Base-by-base conservation (phyloP, 164 flowering plant species). In the Piper betle region DNA sequence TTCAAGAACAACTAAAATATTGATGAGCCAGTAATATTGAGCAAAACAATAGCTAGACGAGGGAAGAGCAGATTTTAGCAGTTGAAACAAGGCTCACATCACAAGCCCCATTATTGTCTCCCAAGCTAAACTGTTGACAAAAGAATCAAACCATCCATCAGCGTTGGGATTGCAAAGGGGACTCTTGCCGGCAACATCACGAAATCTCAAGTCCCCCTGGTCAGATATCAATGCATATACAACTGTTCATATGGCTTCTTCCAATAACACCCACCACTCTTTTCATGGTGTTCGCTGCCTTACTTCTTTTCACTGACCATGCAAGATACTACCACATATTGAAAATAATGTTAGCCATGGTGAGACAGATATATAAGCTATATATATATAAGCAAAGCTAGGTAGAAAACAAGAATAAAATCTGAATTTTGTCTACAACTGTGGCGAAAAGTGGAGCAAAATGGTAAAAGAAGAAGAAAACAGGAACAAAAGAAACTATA, bases 271-370 rank as follows among this genome's bases (percentile, higher is more conserved):
- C 97, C 16, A 93, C 97, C 39, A 93, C 96, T 61, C 67, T 77
- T 71, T 82, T 87, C 39, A 84, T 60, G 68, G 71, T 75, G 33
- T 87, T 84, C 69, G 89, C 96, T 37, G 96, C 96, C 74, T 89
- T 89, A 81, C 98, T 89, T 64, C 91, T 72, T 78, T 92, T 89
- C 64, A 92, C 66, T 19, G 98, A 92, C 96, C 98, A 89, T 12
- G 93, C 85, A 50, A 89, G 82, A 71, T 85, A 89, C 96, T 89
- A 81, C 42, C 71, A 70, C 64, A 42, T 50, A 19, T 52, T n/a
- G 18, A 41, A 6, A 6, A 42, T 6, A 10, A 10, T 42, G 46
- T 25, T 25, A 25, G 33, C 33, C 33, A 25, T 25, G 33, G 33
- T 25, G 11, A 42, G 11, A 42, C 9, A 42, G 6, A 42, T 42